phyloP scores from a whole-genome alignment of 345 rosid genomes.

The Camelina hispida region DNA sequence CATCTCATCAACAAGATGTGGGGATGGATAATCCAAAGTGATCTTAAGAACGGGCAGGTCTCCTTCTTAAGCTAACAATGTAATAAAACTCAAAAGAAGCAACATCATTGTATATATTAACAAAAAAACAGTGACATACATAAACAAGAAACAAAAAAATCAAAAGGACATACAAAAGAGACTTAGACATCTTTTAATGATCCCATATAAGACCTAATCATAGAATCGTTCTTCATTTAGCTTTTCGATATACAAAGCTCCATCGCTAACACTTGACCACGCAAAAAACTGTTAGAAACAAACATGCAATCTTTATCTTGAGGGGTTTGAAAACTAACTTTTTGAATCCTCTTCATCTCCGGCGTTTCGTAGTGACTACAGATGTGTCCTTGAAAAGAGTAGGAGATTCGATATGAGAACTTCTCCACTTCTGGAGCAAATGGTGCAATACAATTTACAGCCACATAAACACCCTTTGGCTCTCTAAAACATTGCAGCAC shows the following conservation, averaged over 20 bases:
- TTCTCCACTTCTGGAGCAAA: background rate
- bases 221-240: background rate
- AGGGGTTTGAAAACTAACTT: background rate
- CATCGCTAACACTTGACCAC: background rate
- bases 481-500: background rate
- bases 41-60: no score
- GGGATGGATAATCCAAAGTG: no score
- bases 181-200: background rate
- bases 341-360: background rate
- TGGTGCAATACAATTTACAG: background rate
- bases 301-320: background rate
- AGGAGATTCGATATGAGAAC: background rate
- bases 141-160: background rate
- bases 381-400: background rate
- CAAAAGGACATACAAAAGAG: background rate
- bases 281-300: background rate
- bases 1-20: no score
- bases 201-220: background rate
- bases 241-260: conserved; percentile 1
- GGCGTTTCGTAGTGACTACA: no score
- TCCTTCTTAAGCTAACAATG: background rate
- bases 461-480: background rate
- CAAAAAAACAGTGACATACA: background rate
- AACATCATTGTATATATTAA: background rate
- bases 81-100: background rate